phyloP scores from a whole-genome alignment of 306 rosid genomes.

The Vicia villosa region DNA sequence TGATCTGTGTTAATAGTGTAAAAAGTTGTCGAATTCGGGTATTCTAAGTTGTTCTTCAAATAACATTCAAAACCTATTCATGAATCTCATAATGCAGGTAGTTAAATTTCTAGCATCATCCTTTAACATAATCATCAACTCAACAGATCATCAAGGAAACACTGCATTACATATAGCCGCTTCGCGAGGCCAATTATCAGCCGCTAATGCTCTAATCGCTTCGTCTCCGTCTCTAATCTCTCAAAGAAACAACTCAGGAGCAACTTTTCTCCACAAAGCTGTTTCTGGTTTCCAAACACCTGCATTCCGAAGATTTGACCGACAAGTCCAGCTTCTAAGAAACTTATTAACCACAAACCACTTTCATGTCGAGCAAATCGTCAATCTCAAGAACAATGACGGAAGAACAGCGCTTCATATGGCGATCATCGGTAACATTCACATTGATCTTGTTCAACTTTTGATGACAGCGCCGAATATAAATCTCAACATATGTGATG shows the following conservation, averaged over 20 bases:
- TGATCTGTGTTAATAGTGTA: too few relatives aligned
- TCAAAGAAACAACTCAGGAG: slow-evolving; percentile 65
- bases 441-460: slow-evolving; percentile 86
- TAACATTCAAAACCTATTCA: background rate
- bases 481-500: slow-evolving; percentile 69
- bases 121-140: slow-evolving; percentile 61
- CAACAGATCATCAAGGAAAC: slow-evolving; percentile 79
- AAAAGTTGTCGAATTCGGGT: too few relatives aligned
- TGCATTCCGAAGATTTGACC: slow-evolving; percentile 75
- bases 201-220: slow-evolving; percentile 74
- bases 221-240: slow-evolving; percentile 59
- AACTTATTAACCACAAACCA: slow-evolving; percentile 54
- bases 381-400: slow-evolving; percentile 70
- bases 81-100: slow-evolving; percentile 56
- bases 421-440: slow-evolving; percentile 84
- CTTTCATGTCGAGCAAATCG: slow-evolving; percentile 54
- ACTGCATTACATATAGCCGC: slow-evolving; percentile 94
- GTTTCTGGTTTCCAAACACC: slow-evolving; percentile 82
- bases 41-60: too few relatives aligned
- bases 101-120: slow-evolving; percentile 61
- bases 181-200: slow-evolving; percentile 73
- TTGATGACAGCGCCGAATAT: slow-evolving; percentile 70
- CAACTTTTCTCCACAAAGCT: slow-evolving; percentile 88
- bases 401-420: slow-evolving; percentile 86
- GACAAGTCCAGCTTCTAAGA: slow-evolving; percentile 81